These are phyloP conservation scores for Hypoxylon sp. DNA, from an alignment of 2,329 filamentous ascomycete species.

Conservation along the genomic window DNA sequence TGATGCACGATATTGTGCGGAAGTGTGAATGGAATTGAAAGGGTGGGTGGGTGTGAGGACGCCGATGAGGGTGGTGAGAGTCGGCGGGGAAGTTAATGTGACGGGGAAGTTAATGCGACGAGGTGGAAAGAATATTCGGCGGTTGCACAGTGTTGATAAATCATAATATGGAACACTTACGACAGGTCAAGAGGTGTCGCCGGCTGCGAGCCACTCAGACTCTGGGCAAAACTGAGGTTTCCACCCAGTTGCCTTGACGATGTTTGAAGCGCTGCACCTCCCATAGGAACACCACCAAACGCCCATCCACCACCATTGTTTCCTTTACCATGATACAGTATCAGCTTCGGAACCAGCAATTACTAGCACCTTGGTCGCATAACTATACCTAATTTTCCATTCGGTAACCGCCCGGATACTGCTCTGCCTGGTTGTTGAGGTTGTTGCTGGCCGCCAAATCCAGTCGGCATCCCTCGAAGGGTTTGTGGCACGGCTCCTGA, in stretches of 20 bases:
- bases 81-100: not conserved
- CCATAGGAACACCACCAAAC: constrained; percentile 75
- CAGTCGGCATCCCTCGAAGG: constrained; percentile 73
- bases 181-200: constrained; percentile 74
- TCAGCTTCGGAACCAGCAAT: constrained; percentile 47
- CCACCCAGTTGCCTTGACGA: constrained; percentile 69
- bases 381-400: constrained; percentile 74
- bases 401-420: constrained; percentile 73
- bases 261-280: constrained; percentile 68
- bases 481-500: constrained; percentile 73
- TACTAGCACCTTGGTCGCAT: constrained; percentile 23
- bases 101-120: not conserved
- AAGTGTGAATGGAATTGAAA: not conserved
- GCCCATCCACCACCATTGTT: constrained; percentile 72
- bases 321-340: constrained; percentile 54
- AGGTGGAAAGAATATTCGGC: not conserved
- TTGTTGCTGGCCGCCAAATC: constrained; percentile 73
- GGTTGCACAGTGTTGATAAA: constrained; percentile 4
- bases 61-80: not conserved
- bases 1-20: not conserved
- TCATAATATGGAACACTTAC: constrained; percentile 66
- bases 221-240: constrained; percentile 77
- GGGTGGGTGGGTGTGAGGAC: not conserved
- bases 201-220: constrained; percentile 74
- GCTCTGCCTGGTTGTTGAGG: constrained; percentile 69